A percentile compares a stretch with the other conserved stretches of the same genome.
Conservation (phyloP, 805 yeast genomes). For the Ascoidea rubescens region DNA sequence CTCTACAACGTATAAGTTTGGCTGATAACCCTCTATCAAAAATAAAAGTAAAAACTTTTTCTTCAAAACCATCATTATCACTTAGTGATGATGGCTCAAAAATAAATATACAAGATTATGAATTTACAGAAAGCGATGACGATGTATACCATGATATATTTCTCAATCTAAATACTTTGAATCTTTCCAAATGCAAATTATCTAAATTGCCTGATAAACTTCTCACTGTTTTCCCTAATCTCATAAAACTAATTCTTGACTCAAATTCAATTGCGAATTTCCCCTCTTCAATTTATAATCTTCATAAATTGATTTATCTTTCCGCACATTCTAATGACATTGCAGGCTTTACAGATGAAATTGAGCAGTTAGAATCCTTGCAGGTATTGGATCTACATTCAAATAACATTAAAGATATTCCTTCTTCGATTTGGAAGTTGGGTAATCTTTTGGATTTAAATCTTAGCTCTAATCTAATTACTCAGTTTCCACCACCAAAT, state of each 20-base stretch:
- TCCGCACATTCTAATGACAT: slow-evolving; percentile 65
- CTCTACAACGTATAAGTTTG: slow-evolving; percentile 52
- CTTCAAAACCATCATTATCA: slow-evolving; percentile 18
- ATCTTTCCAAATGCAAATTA: slow-evolving; percentile 58
- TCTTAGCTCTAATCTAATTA: slow-evolving; percentile 65
- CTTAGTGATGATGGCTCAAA: background rate
- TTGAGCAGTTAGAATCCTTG: slow-evolving; percentile 23
- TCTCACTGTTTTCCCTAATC: slow-evolving; percentile 28
- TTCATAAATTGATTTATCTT: slow-evolving; percentile 45
- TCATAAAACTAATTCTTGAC: slow-evolving; percentile 63
- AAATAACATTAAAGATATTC: background rate
- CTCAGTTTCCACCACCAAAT: slow-evolving; percentile 21
- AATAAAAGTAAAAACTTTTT: slow-evolving; percentile 24
- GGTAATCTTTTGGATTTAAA: slow-evolving; percentile 65
- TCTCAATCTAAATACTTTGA: slow-evolving; percentile 50
- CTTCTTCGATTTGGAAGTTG: background rate
- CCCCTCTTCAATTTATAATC: slow-evolving; percentile 50
- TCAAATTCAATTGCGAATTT: slow-evolving; percentile 66
- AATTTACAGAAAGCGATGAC: background rate
- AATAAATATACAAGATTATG: background rate
- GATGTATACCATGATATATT: slow-evolving; percentile 18
- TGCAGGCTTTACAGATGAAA: slow-evolving; percentile 48
- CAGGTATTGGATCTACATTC: background rate
- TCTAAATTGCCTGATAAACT: slow-evolving; percentile 15
- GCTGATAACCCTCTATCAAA: slow-evolving; percentile 75